These are phyloP conservation scores for Aspergillus persii DNA, from an alignment of 2,329 filamentous ascomycete genomes.

Conservation along the genomic window DNA sequence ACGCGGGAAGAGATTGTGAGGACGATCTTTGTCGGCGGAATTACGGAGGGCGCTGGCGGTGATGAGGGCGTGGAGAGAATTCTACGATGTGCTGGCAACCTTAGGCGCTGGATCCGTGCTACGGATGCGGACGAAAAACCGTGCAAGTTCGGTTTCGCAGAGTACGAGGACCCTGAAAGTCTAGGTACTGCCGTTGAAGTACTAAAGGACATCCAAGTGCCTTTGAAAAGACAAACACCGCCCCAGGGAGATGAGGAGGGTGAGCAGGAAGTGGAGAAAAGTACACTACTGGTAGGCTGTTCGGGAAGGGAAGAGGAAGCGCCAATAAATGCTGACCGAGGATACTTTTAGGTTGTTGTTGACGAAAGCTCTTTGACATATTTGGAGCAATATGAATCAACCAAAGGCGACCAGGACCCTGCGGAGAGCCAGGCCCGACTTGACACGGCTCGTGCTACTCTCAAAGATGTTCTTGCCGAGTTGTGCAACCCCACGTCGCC, in stretches of 20 bases:
- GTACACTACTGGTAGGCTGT: constrained; percentile 60
- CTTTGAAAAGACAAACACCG: constrained; percentile 68
- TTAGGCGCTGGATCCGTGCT: constrained; percentile 82
- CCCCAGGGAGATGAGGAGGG: constrained; percentile 43
- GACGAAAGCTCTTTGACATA: constrained; percentile 83
- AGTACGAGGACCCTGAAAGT: constrained; percentile 89
- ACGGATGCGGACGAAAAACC: constrained; percentile 76
- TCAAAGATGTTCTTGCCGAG: constrained; percentile 67
- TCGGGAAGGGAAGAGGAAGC: not conserved
- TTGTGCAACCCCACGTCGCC: constrained; percentile 66
- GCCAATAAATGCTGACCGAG: constrained; percentile 10
- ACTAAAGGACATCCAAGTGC: constrained; percentile 77
- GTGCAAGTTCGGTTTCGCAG: constrained; percentile 88
- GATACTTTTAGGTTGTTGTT: constrained; percentile 56
- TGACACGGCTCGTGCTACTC: constrained; percentile 64
- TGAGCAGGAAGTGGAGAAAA: constrained; percentile 61
- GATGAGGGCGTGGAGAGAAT: constrained; percentile 79
- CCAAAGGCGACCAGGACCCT: constrained; percentile 61
- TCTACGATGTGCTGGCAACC: constrained; percentile 69
- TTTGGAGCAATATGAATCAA: constrained; percentile 74
- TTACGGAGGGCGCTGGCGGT: constrained; percentile 73
- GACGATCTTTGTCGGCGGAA: constrained; percentile 84
- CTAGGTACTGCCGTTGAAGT: constrained; percentile 82
- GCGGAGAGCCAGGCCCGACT: constrained; percentile 65
- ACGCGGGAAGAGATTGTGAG: constrained; percentile 87